A percentile compares a stretch with the other conserved stretches of the same genome.
phyloP scores from a whole-genome alignment of 495 filamentous ascomycete species.

The Annulohypoxylon moriforme region DNA sequence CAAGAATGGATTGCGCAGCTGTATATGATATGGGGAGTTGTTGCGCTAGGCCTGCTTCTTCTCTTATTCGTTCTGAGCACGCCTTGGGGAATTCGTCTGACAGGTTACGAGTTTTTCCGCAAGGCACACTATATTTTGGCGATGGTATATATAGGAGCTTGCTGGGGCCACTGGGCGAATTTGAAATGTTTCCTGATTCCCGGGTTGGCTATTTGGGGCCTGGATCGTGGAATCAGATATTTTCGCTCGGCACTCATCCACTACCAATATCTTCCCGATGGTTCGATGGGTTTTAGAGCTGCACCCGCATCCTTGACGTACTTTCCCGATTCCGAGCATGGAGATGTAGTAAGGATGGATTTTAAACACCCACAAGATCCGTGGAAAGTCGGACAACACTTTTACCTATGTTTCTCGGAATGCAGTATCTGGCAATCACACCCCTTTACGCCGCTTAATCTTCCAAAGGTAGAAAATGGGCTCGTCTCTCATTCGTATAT shows the following conservation, averaged over 20 bases:
- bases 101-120: slow-evolving; percentile 75
- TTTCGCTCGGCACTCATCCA: slow-evolving; percentile 66
- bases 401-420: slow-evolving; percentile 70
- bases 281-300: slow-evolving; percentile 59
- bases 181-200: slow-evolving; percentile 72
- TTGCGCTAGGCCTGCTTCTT: slow-evolving; percentile 68
- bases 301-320: slow-evolving; percentile 60
- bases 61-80: slow-evolving; percentile 67
- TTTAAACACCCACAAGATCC: slow-evolving; percentile 65
- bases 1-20: slow-evolving; percentile 61
- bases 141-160: slow-evolving; percentile 72
- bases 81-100: slow-evolving; percentile 65
- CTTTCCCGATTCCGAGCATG: slow-evolving; percentile 62
- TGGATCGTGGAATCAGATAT: slow-evolving; percentile 65
- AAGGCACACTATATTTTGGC: slow-evolving; percentile 73
- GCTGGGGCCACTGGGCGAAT: slow-evolving; percentile 74
- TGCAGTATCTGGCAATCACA: slow-evolving; percentile 74
- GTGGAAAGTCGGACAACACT: slow-evolving; percentile 74
- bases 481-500: slow-evolving; percentile 69
- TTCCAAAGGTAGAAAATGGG: slow-evolving; percentile 52
- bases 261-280: slow-evolving; percentile 52
- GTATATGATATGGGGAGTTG: slow-evolving; percentile 74
- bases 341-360: slow-evolving; percentile 67
- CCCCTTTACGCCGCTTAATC: slow-evolving; percentile 70
- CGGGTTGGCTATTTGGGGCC: slow-evolving; percentile 65